phyloP scores from a whole-genome alignment of 2,329 filamentous ascomycete genomes.

The Fusarium verrucosum region DNA sequence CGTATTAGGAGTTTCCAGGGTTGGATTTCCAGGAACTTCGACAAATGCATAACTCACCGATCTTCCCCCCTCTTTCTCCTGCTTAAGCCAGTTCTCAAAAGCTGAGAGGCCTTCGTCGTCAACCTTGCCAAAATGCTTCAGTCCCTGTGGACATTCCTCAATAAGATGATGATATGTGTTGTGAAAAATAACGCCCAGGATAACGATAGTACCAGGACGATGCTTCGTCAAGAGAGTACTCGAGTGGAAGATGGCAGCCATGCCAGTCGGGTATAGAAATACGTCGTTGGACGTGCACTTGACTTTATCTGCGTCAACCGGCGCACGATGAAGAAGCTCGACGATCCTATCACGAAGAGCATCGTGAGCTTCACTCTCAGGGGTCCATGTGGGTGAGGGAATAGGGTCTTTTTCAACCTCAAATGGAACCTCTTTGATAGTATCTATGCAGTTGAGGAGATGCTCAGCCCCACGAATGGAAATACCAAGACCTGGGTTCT shows the following conservation, averaged over 20 bases:
- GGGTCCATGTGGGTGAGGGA: slow-evolving; percentile 52
- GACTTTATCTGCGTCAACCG: slow-evolving; percentile 45
- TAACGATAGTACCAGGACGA: slow-evolving; percentile 50
- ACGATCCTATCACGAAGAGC: slow-evolving; percentile 54
- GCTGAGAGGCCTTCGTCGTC: slow-evolving; percentile 53
- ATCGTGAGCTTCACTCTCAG: slow-evolving; percentile 51
- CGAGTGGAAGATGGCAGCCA: slow-evolving; percentile 60
- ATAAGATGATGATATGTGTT: slow-evolving; percentile 59
- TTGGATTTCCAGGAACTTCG: slow-evolving; percentile 56
- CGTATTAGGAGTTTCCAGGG: slow-evolving; percentile 48
- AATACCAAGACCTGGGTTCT: slow-evolving; percentile 57
- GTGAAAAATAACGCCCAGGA: slow-evolving; percentile 63
- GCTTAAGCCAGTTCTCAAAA: slow-evolving; percentile 57
- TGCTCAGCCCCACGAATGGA: slow-evolving; percentile 56
- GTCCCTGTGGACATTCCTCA: slow-evolving; percentile 54
- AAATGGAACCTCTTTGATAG: slow-evolving; percentile 49
- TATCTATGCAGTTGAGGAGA: slow-evolving; percentile 52
- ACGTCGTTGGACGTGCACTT: slow-evolving; percentile 52
- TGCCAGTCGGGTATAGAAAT: slow-evolving; percentile 64
- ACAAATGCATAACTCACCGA: slow-evolving; percentile 58
- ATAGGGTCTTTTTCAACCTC: slow-evolving; percentile 17
- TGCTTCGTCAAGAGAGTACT: slow-evolving; percentile 51
- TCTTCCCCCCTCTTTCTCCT: slow-evolving; percentile 50
- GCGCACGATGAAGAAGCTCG: slow-evolving; percentile 54
- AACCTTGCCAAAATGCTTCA: slow-evolving; percentile 60